Base-by-base conservation (phyloP, 1,284 basidiomycete genomes). In the Leccinum pachyderme region DNA sequence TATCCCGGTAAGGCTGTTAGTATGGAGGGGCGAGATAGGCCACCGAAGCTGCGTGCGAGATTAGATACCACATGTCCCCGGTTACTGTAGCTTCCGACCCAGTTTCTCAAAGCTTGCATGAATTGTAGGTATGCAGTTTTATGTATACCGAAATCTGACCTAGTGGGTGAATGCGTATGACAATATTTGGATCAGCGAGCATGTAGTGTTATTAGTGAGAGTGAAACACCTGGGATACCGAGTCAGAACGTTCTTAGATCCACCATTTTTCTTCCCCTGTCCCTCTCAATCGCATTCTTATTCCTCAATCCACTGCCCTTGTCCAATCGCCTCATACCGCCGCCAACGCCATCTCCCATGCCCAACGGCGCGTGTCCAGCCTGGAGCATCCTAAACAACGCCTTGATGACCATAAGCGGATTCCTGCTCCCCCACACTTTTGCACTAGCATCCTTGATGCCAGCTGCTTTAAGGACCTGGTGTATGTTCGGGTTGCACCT, bases 351-450 rank as follows among this genome's bases (percentile, higher is more conserved):
- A 68, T 91, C 80, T 13, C 89, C 89, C 86, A 91, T 88, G 0
- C 77, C 76, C 46, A 86, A 69, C n/a, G 89, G 89, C 28, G 84
- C 84, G 69, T 87, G 81, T 0, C 89, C 89, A 5, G 84, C 79
- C 55, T 89, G 83, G 48, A 91, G 74, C 75, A 91, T 75, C 61
- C 77, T 74, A 61, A 81, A 76, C 31, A 76, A 63, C 35, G 75
- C 72, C 62, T 81, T 81, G 67, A 81, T 75, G 59, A 81, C 79
- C 63, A 75, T 87, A 64, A 91, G 77, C 41, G 83, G 83, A 73
- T 96, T 97, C 61, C 92, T 79, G 63, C 91, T 95, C 33, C 95
- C 95, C 83, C 93, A 91, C 41, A 98, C 91, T 73, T 95, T 95
- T 28, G 93, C 96, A 62, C 89, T 93, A 46, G 92, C 82, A 72